These are phyloP conservation scores for Blastobotrys elegans DNA, from an alignment of 1,139 yeast genomes.

Conservation along the genomic window DNA sequence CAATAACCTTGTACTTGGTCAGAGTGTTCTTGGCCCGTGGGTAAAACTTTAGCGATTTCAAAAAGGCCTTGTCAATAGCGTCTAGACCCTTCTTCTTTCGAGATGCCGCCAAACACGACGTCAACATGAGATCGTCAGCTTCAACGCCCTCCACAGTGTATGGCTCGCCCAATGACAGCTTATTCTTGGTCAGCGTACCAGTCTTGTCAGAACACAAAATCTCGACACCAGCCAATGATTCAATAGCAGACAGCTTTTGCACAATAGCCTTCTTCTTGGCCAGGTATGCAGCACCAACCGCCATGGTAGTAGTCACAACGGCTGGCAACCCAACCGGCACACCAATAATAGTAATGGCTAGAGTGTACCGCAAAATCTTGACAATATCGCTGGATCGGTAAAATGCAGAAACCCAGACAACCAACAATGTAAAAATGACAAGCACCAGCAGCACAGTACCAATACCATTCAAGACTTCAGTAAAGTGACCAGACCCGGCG, in stretches of 20 bases:
- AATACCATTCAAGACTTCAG: conserved; percentile 96
- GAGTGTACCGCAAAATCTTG: conserved; percentile 81
- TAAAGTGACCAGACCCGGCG: conserved; percentile 92
- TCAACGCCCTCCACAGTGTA: conserved; percentile 99
- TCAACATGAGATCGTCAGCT: conserved; percentile 93
- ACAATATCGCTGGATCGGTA: conserved; percentile 90
- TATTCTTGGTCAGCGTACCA: conserved; percentile 98
- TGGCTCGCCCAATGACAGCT: conserved; percentile 93
- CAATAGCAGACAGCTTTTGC: conserved; percentile 86
- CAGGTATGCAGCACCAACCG: conserved; percentile 94
- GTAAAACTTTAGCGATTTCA: conserved; percentile 67
- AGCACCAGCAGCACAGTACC: conserved; percentile 89
- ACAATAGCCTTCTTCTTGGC: conserved; percentile 92
- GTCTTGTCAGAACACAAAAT: conserved; percentile 92
- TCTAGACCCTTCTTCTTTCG: conserved; percentile 99
- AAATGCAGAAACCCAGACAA: conserved; percentile 94
- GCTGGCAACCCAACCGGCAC: conserved; percentile 97
- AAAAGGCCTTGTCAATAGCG: conserved; percentile 96
- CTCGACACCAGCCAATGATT: conserved; percentile 90
- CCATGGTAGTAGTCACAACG: conserved; percentile 92
- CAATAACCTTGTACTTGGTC: conserved; percentile 60
- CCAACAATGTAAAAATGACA: conserved; percentile 80
- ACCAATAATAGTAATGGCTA: conserved; percentile 98
- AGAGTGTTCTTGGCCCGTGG: conserved; percentile 56
- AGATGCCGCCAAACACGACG: conserved; percentile 97